Conservation (phyloP, 75 land plant genomes). For the Picea sitchensis region DNA sequence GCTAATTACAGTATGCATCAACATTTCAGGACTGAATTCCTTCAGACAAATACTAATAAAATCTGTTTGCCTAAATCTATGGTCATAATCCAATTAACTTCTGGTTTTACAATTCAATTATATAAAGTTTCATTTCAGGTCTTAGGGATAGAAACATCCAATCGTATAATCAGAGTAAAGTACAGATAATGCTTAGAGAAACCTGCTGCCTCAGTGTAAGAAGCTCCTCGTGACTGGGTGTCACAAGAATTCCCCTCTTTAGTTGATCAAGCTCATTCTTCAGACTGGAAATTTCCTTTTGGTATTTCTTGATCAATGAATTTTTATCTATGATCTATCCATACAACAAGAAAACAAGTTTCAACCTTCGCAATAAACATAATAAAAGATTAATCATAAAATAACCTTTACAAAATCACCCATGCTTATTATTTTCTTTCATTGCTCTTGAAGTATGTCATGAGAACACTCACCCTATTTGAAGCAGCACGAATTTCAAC, state of each 20-base stretch:
- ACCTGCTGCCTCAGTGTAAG: constrained; percentile 89
- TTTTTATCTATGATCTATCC: constrained; percentile 87
- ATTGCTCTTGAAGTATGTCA: neutral
- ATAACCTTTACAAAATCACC: neutral
- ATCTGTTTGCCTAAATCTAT: neutral
- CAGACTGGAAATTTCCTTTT: constrained; percentile 76
- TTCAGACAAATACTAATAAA: neutral
- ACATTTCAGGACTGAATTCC: neutral
- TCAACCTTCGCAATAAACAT: neutral
- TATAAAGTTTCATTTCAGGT: neutral
- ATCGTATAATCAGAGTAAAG: neutral
- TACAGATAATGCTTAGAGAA: neutral
- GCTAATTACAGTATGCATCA: constrained; percentile 9
- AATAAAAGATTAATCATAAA: neutral
- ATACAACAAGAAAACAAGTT: neutral
- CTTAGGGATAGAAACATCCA: neutral
- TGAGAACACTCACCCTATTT: constrained; percentile 56
- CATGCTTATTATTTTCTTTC: neutral
- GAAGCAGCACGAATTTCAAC: constrained; percentile 87
- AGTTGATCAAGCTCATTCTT: constrained; percentile 88
- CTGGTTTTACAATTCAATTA: neutral
- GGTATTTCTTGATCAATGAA: constrained; percentile 96
- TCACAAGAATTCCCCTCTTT: constrained; percentile 60
- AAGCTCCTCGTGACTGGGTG: constrained; percentile 72
- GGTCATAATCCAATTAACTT: neutral